Conservation (phyloP, 2,329 filamentous ascomycete species). For the Penicillium crustosum region DNA sequence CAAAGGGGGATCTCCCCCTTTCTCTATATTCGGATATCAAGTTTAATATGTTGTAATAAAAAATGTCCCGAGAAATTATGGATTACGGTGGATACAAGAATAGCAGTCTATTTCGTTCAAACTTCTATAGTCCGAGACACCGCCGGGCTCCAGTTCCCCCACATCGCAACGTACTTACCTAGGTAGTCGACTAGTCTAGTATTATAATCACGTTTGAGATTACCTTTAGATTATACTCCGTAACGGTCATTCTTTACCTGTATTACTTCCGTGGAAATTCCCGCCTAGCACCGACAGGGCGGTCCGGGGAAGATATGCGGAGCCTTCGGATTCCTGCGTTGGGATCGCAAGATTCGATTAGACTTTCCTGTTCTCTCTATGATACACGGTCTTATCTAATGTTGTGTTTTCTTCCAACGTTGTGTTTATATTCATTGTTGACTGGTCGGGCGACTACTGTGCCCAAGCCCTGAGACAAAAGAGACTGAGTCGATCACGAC, state of each 20-base stretch:
- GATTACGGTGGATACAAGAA: conserved; percentile 15
- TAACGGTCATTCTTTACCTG: conserved; percentile 13
- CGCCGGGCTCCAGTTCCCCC: conserved; percentile 27
- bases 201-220: background rate
- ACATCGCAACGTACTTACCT: conserved; percentile 10
- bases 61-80: conserved; percentile 15
- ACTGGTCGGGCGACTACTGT: conserved; percentile 17
- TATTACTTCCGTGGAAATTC: conserved; percentile 18
- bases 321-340: conserved; percentile 26
- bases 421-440: conserved; percentile 7
- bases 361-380: conserved; percentile 20
- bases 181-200: background rate
- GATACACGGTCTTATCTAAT: conserved; percentile 7
- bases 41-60: background rate
- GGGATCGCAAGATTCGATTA: conserved; percentile 20
- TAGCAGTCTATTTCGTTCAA: conserved; percentile 23
- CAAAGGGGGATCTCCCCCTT: conserved; percentile 1
- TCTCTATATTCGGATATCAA: background rate
- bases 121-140: conserved; percentile 23
- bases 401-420: background rate
- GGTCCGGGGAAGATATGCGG: conserved; percentile 32
- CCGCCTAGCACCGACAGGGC: conserved; percentile 25
- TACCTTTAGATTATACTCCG: background rate
- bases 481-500: conserved; percentile 23
- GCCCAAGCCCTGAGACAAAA: conserved; percentile 12